Base-by-base conservation (phyloP, 768 basidiomycete species). In the Candolleomyces aberdarensis region DNA sequence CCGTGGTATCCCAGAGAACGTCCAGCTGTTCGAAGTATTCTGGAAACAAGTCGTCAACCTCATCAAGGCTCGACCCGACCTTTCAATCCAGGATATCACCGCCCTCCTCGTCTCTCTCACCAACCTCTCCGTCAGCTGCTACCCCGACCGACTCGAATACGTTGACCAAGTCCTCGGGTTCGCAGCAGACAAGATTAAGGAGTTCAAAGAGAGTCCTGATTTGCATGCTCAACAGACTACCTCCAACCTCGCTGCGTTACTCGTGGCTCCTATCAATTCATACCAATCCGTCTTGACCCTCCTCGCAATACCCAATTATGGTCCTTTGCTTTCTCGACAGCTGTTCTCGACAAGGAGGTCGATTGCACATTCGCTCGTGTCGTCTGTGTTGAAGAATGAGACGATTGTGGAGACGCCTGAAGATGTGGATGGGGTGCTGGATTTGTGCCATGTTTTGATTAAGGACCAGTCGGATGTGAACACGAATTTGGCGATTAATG, bases 1-100 rank as follows among this genome's bases (percentile, higher is more conserved):
- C 78, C 80, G 97, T 72, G 97, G 97, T 19, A 87, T 98, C 47
- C 97, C 97, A 8, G 92, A 95, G 71, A 84, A 98, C 65, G 97
- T 97, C 22, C 92, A 90, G 69, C 75, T 99, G 56, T 99, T 99
- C 63, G 97, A 99, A 71, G 95, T 98, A 11, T 99, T 98, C 72
- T 99, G 97, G 96, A 88, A 91, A 64, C 97, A 99, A 72, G 94
- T 98, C 5, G 96, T 98, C 11, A 91, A 97, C 71, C 85, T 99
- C 29, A 96, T 99, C 80, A 97, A 96, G 95, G 96, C 96, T 62
- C 91, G 97, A 62, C 97, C 97, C 13, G 97, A 99, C 73, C 77
- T 99, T 36, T 94, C 94, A 50, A 94, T 99, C 70, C 96, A 98
- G 73, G 97, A 99, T 69, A 89, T 98, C 71, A 98, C 97, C 0